Base-by-base conservation (phyloP, 306 rosid species). In the Potentilla sterilis region DNA sequence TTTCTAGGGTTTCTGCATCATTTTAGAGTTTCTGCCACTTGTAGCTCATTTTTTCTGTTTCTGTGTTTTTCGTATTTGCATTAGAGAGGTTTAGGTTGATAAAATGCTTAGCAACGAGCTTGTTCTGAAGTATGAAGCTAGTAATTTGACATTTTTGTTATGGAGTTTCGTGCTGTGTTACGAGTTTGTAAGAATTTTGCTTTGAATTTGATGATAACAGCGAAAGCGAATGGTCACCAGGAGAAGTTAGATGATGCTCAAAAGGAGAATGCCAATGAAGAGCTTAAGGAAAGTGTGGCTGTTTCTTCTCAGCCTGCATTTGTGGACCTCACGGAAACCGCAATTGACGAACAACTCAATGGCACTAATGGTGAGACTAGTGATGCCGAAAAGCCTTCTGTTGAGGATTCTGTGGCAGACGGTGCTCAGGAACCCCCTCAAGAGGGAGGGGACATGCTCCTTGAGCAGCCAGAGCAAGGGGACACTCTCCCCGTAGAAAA, bases 151-250 rank as follows among this genome's bases (percentile, higher is more conserved):
- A 21, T 43, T 13, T 47, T 48, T 15, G 47, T 28, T 16, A 32
- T 19, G 58, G 21, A 47, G 58, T 16, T 16, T 5, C 24, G n/a
- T 70, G 18, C 4, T 19, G 14, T 46, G 34, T 14, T 46, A 8
- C 41, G 5, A 0, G 74, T 52, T 52, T 49, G 1, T 24, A 6
- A 41, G 11, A 7, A 5, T 18, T 28, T 59, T 37, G 24, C 1
- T 57, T 57, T 52, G 24, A 34, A 72, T 82, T 74, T 69, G 65
- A 43, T 82, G 69, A 72, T 18, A 38, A 63, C 85, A 93, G 98
- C 85, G 61, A 78, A 77, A 83, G 84, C 85, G 68, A 93, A 91
- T 68, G 98, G 97, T 12, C 83, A 89, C 76, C 85, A 86, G 82
- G 83, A 80, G 64, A 72, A 83, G 58, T 70, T 7, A 28, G 81